Base-by-base conservation (phyloP, 1,284 basidiomycete genomes). In the Ceratobasidium sp. region DNA sequence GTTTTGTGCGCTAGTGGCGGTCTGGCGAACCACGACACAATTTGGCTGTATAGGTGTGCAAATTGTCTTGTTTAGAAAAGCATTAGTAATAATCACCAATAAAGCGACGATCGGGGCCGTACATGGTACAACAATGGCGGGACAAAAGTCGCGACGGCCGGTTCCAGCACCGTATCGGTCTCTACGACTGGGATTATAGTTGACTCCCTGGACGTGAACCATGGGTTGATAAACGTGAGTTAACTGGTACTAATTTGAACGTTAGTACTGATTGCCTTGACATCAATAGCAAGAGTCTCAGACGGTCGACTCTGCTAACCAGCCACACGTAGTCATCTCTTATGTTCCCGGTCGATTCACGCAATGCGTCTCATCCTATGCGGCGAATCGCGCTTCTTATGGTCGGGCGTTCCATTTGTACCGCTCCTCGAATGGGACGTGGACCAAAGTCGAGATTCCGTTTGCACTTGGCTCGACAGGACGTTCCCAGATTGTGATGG, bases 341-440 rank as follows among this genome's bases (percentile, higher is more conserved):
- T 71, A 72, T 42, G 72, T 72, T 15, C 72, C 72, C 3, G 69
- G 71, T n/a, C 70, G 70, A 35, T 72, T 72, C 47, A 67, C 54
- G 13, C 72, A 72, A 34, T 72, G 72, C 38, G 68, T 72, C 22
- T 34, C 70, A 6, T 65, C 50, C 20, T 72, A 71, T 38, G 52
- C 54, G 42, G 56, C 52, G 25, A 60, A 62, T 15, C 58, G 70
- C 15, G 38, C 50, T 3, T 49, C 62, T 0, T 50, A 72, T 40
- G 72, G 52, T 8, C 70, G 68, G 29, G 57, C 70, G 10, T 71
- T 71, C 60, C 72, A 72, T 47, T 20, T 72, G 7, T 72, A 67
- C 32, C 67, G 70, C 8, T 69, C 55, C 2, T 69, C 72, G 6
- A 57, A 29, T 25, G 64, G 65, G 6, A 62, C 56, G 15, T 72